Evolutionary conservation across 2,329 filamentous ascomycete genomes (phyloP), one percentile per base, ranked within the genome.

Genomic region (Aspergillus novoparasiticus): DNA sequence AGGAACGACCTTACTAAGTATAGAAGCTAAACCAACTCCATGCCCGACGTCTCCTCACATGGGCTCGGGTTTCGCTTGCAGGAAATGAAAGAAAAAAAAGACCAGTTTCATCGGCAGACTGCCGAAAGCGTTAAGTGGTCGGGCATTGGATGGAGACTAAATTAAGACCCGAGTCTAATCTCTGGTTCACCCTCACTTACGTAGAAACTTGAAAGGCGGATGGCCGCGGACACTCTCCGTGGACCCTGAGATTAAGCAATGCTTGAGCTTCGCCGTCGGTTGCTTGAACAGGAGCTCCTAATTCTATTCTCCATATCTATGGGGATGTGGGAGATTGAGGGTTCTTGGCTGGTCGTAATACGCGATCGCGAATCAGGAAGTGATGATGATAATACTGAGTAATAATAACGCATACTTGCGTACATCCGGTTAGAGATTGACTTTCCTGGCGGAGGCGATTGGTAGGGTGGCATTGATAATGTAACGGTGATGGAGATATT

Each of bases 171-270:
- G 28, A 51, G 48, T 51, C 48, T 32, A 51, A 51, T 51, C 48
- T 51, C 48, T 51, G 48, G 48, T 51, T 51, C 48, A 6, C 39
- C 39, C 19, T 41, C 39, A 26, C 28, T 32, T 51, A 51, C 28
- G 48, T 51, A 51, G 48, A n/a, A 30, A 8, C 14, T 28, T 28
- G 26, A 6, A 28, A 28, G 26, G 46, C 26, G 48, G 48, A 32
- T 6, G 28, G 19, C 46, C 26, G 28, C 48, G 48, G 48, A 51
- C 28, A 51, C 48, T 19, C 19, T 51, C 48, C 48, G 48, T 51
- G 48, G 48, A 51, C 48, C 48, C 48, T 51, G 48, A 51, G 48
- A 51, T 51, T 34, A 51, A 51, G 48, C 48, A 51, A 51, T 32
- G 48, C 48, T 51, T n/a, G 48, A 32, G 14, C 28, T 51, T 50